phyloP scores from a whole-genome alignment of 2,329 filamentous ascomycete species.

The Xylariaceae sp. region DNA sequence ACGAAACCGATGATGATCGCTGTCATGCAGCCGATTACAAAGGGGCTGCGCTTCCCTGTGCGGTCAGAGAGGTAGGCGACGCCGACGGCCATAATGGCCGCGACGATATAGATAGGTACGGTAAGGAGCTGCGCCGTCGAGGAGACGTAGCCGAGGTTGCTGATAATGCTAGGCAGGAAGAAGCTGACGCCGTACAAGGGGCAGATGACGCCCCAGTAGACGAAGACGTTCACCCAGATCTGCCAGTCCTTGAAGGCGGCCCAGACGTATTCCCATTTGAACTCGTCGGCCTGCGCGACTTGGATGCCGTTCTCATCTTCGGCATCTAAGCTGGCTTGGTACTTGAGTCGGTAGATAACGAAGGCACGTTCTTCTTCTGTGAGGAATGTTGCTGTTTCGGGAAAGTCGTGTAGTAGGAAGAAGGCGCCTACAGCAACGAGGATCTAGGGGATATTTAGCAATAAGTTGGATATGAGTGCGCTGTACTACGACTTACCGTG shows the following conservation, averaged over 20 bases:
- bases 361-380: constrained; percentile 64
- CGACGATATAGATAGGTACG: constrained; percentile 55
- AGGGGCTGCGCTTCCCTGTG: constrained; percentile 48
- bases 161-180: constrained; percentile 61
- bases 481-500: constrained; percentile 43
- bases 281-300: constrained; percentile 65
- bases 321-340: constrained; percentile 53
- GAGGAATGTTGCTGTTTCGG: constrained; percentile 71
- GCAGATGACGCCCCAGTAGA: constrained; percentile 59
- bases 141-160: constrained; percentile 51
- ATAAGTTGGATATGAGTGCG: too few species aligned
- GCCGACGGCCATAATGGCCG: constrained; percentile 53
- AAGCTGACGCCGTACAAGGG: constrained; percentile 53
- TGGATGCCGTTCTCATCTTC: constrained; percentile 22
- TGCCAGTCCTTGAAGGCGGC: constrained; percentile 75
- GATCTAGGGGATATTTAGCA: constrained; percentile 19
- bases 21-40: constrained; percentile 49
- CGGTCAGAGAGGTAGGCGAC: constrained; percentile 53
- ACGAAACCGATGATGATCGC: constrained; percentile 54
- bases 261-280: constrained; percentile 70
- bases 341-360: constrained; percentile 64
- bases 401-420: constrained; percentile 74
- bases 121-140: constrained; percentile 61
- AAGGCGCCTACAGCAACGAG: constrained; percentile 62
- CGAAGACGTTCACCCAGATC: constrained; percentile 56